Percentiles rank a stretch among this genome's conserved stretches.
Evolutionary conservation across 2,329 filamentous ascomycete genomes (phyloP).

Genomic region (Didymella lethalis): DNA sequence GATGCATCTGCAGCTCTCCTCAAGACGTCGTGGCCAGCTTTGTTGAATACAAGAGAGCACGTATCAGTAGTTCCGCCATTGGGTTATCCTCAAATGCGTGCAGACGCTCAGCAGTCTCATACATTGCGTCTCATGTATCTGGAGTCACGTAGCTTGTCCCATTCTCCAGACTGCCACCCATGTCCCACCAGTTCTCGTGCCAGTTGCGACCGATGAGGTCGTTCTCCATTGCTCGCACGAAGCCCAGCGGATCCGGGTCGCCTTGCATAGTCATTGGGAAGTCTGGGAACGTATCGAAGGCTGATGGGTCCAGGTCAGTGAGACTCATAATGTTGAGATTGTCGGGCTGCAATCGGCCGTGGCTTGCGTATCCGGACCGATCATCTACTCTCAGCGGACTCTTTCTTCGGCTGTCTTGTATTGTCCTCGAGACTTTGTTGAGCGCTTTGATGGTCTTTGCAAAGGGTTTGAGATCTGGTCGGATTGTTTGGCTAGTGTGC

Average conservation of each 20-base stretch:
- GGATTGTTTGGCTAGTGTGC: neutral
- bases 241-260: constrained; percentile 34
- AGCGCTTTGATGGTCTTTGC: constrained; percentile 39
- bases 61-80: too few relatives aligned
- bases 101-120: too few relatives aligned
- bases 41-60: too few relatives aligned
- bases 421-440: constrained; percentile 39
- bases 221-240: constrained; percentile 41
- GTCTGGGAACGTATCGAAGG: constrained; percentile 29
- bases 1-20: too few relatives aligned
- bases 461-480: neutral
- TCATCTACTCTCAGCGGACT: neutral
- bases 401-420: constrained; percentile 33
- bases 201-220: constrained; percentile 42
- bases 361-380: neutral
- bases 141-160: neutral
- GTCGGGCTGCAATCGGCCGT: neutral
- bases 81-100: too few relatives aligned
- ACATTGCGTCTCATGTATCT: neutral
- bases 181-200: constrained; percentile 43
- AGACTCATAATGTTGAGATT: constrained; percentile 3
- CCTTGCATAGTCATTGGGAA: constrained; percentile 29
- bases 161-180: constrained; percentile 14
- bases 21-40: too few relatives aligned
- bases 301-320: constrained; percentile 28